Percentiles rank a stretch among this genome's conserved stretches.
These are phyloP conservation scores for Penicillium paxilli DNA, from an alignment of 495 filamentous ascomycete species.

Conservation along the genomic window DNA sequence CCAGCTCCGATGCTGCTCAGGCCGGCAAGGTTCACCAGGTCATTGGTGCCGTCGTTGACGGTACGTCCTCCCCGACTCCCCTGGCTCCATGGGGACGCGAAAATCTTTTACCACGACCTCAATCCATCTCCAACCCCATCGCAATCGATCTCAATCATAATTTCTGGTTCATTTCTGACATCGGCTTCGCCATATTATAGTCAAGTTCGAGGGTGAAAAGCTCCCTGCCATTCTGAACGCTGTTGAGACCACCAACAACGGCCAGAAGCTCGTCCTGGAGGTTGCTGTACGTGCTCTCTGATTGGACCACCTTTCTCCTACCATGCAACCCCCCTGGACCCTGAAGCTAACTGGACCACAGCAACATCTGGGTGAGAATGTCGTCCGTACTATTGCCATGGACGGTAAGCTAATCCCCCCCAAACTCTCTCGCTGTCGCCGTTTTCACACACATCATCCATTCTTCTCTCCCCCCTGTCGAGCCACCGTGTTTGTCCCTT, in stretches of 20 bases:
- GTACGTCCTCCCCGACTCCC: slow-evolving; percentile 47
- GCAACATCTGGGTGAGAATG: slow-evolving; percentile 99
- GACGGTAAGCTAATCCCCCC: slow-evolving; percentile 71
- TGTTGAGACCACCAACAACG: slow-evolving; percentile 84
- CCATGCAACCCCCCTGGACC: neutral
- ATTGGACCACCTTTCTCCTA: slow-evolving; percentile 23
- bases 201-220: slow-evolving; percentile 94
- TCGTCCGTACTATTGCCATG: slow-evolving; percentile 99
- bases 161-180: slow-evolving; percentile 41
- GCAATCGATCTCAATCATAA: slow-evolving; percentile 33
- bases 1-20: slow-evolving; percentile 62
- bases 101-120: slow-evolving; percentile 46
- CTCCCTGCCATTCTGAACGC: slow-evolving; percentile 98
- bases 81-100: slow-evolving; percentile 35
- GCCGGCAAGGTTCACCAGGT: slow-evolving; percentile 87
- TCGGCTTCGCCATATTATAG: slow-evolving; percentile 40
- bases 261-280: slow-evolving; percentile 94
- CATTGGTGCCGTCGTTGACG: slow-evolving; percentile 70
- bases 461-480: slow-evolving; percentile 10
- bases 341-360: slow-evolving; percentile 40
- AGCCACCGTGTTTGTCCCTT: slow-evolving; percentile 27
- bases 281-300: slow-evolving; percentile 74
- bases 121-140: slow-evolving; percentile 38
- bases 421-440: no score
- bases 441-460: neutral